Base-by-base conservation (phyloP, 192 early-diverging fungal genomes). In the Jimgerdemannia lactiflua region DNA sequence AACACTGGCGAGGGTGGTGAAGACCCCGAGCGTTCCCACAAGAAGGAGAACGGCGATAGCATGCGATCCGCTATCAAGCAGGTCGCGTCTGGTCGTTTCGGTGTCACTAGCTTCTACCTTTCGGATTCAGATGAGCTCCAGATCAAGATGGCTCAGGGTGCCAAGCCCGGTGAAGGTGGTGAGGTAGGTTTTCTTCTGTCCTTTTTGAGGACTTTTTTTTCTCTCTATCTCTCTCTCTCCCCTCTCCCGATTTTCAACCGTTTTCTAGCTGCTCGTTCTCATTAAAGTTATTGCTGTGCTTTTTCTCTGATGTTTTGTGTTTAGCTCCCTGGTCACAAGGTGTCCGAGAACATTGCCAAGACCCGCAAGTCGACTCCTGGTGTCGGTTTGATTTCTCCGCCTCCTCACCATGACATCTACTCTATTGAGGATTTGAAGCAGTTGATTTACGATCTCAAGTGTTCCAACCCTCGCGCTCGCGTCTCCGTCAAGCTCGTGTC, bases 61-160 rank as follows among this genome's bases (percentile, higher is more conserved):
- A 86, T 92, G 84, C 92, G 98, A 39, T 96, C 95, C 7, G 92
- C 98, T 6, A 99, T 99, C 89, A 99, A 99, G 87, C 98, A 99
- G 83, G 95, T 99, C 65, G 98, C 98, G 9, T 97, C 95, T 39
- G 98, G 96, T 43, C 94, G 98, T 70, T 99, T 99, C 80, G 98
- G 98, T 82, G 96, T 99, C 3, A 99, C 98, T 67, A 92, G 91
- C 72, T 95, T 90, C 80, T 99, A 99, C 78, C 89, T 98, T 44
- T 89, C 95, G 3, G 95, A 99, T 79, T 90, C 96, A 3, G 95
- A 99, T 74, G 96, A 99, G 86, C 89, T 99, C 29, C 98, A 99
- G 80, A 99, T 99, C 90, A 99, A 99, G 89, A 95, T 99, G 92
- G 98, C 98, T 4, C 98, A 99, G 83, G 98, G 98, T 71, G 98